Conservation (phyloP, 2,329 filamentous ascomycete species). For the Botryotinia convoluta region DNA sequence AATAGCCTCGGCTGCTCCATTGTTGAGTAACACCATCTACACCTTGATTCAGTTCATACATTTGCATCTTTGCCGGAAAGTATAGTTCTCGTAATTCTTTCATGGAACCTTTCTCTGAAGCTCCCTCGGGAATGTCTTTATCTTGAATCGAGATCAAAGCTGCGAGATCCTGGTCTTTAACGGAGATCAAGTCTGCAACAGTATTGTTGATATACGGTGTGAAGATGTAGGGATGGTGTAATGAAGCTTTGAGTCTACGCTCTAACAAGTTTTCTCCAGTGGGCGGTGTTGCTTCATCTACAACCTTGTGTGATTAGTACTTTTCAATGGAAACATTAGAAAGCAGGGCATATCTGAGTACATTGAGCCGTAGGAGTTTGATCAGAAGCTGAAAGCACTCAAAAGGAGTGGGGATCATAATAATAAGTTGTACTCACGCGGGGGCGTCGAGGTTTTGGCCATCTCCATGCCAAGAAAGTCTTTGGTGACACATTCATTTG, state of each 20-base stretch:
- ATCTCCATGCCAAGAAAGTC: background rate
- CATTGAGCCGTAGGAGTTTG: background rate
- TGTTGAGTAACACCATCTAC: background rate
- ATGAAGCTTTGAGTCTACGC: conserved; percentile 16
- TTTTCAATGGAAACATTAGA: background rate
- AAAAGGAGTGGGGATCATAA: background rate
- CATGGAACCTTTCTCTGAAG: background rate
- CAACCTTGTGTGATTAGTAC: background rate
- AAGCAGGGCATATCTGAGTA: background rate
- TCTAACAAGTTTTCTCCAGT: background rate
- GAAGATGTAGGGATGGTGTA: conserved; percentile 19
- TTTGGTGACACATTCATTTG: background rate
- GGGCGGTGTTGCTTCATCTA: background rate
- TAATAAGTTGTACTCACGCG: background rate
- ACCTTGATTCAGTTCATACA: conserved; percentile 14
- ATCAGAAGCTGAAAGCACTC: background rate
- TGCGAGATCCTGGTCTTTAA: background rate
- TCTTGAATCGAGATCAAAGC: background rate
- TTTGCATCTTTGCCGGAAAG: conserved; percentile 14
- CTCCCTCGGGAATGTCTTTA: background rate
- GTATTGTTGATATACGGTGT: conserved; percentile 16
- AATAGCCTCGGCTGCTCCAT: conserved; percentile 17
- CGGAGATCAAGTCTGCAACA: conserved; percentile 2
- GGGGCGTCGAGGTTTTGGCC: background rate
- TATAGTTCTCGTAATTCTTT: conserved; percentile 3